A percentile compares a stretch with the other conserved stretches of the same genome.
Conservation (phyloP, 78 protist genomes). For the Dictyostelium citrinum region DNA sequence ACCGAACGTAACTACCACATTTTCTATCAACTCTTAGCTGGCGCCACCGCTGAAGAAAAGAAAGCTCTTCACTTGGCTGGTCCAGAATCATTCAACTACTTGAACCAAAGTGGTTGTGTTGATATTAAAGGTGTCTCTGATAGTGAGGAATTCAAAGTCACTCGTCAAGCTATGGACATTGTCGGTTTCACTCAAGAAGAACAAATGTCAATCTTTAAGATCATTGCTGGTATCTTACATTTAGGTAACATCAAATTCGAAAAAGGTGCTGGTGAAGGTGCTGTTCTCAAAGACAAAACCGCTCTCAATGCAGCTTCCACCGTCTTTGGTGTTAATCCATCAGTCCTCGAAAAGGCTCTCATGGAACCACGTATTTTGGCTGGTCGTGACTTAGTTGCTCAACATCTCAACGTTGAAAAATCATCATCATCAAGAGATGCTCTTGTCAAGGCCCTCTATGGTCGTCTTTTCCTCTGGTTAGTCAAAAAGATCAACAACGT, state of each 20-base stretch:
- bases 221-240: conserved; percentile 90
- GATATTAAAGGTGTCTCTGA: conserved; percentile 77
- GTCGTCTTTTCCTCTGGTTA: conserved; percentile 94
- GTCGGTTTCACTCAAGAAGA: conserved; percentile 87
- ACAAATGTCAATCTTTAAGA: conserved; percentile 26
- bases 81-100: conserved; percentile 70
- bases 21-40: conserved; percentile 95
- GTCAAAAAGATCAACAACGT: conserved; percentile 88
- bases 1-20: conserved; percentile 97
- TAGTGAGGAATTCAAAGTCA: conserved; percentile 66
- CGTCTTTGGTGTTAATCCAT: conserved; percentile 70
- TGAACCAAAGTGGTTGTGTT: conserved; percentile 68
- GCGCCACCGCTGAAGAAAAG: conserved; percentile 82
- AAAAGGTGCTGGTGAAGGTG: conserved; percentile 65
- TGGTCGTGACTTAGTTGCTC: conserved; percentile 87
- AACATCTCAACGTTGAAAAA: conserved; percentile 82
- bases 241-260: conserved; percentile 89
- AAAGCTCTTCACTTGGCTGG: conserved; percentile 60
- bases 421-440: conserved; percentile 89
- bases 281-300: conserved; percentile 62
- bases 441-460: conserved; percentile 95
- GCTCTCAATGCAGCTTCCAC: conserved; percentile 54
- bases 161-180: conserved; percentile 76
- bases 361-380: conserved; percentile 87
- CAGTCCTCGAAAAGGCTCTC: conserved; percentile 28